Evolutionary conservation across 2,329 filamentous ascomycete genomes (phyloP).

Genomic region (Emergomyces pasteurianus): DNA sequence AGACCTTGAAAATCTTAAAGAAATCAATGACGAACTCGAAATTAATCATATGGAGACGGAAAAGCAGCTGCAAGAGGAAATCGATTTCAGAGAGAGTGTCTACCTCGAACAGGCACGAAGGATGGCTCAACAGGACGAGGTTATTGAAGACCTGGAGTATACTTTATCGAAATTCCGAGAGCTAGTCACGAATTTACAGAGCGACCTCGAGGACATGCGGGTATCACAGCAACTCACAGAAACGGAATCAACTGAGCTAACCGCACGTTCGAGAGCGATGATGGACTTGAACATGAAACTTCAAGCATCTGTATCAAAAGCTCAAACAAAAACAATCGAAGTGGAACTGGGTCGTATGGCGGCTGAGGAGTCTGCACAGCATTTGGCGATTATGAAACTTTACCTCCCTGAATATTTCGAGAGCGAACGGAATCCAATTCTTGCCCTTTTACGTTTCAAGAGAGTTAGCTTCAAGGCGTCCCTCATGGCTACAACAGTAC

Average conservation of each 20-base stretch:
- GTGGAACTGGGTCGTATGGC: conserved; percentile 77
- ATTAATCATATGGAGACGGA: conserved; percentile 86
- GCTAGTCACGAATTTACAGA: conserved; percentile 73
- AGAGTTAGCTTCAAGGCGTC: conserved; percentile 79
- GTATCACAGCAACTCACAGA: conserved; percentile 88
- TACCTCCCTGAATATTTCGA: conserved; percentile 81
- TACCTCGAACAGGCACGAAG: conserved; percentile 71
- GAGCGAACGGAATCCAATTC: conserved; percentile 70
- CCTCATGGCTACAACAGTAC: conserved; percentile 64
- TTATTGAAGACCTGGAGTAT: conserved; percentile 78
- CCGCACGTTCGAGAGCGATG: conserved; percentile 79
- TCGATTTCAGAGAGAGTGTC: conserved; percentile 75
- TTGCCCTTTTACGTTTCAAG: conserved; percentile 78
- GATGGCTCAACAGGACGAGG: conserved; percentile 62
- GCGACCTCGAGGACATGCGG: conserved; percentile 80
- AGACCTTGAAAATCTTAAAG: conserved; percentile 78
- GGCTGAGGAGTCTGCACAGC: conserved; percentile 76
- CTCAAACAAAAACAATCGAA: conserved; percentile 89
- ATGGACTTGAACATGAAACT: conserved; percentile 94
- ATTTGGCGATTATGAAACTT: conserved; percentile 75
- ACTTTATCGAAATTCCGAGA: conserved; percentile 81
- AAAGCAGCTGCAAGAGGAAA: conserved; percentile 86
- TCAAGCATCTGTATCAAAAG: conserved; percentile 78
- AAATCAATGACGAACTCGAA: conserved; percentile 90
- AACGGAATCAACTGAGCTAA: conserved; percentile 81